Evolutionary conservation across 2,329 filamentous ascomycete species (phyloP), one percentile per base, ranked within the genome.

Genomic region (Trichoderma endophyticum): DNA sequence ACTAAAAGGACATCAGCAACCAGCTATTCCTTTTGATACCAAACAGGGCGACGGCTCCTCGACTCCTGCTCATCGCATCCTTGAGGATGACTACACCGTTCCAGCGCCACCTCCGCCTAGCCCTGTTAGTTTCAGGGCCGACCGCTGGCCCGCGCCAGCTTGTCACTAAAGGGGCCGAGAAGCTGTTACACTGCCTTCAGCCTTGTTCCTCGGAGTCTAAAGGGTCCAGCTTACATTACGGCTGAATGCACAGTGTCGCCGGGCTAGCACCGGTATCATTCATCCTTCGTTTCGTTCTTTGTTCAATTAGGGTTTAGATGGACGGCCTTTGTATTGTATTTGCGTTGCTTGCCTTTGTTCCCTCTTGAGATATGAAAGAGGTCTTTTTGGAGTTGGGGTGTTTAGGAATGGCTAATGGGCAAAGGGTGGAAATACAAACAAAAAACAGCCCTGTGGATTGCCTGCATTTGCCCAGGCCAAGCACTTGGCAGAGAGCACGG

Each of bases 81-180:
- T 83, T 74, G 86, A 89, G 76, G 82, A 87, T 72, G 89, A 91
- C 80, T 91, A 90, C 81, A 84, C 85, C 36, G 88, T 90, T 24
- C 89, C 89, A n/a, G 88, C 89, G 15, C 87, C 89, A 54, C 89
- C 89, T 14, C 89, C 89, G 24, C 88, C 89, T 14, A 90, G 87
- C 75, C 89, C 89, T 8, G 87, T 91, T 77, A 87, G 87, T 81
- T 90, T 90, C 77, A 85, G 87, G 34, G 80, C 82, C 28, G 87
- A 90, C 71, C 84, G 87, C 78, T 89, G 88, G 87, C 82, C 85
- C 68, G 79, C 80, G 43, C 78, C 79, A 60, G 74, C 75, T 60
- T 78, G 76, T 68, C 79, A 76, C 71, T 80, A 74, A 78, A 72
- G 61, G 28, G 48, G 36, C 54, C 36, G 71, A 65, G 51, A 54